phyloP scores from a whole-genome alignment of 78 protist species.

The Creolimax fragrantissima region DNA sequence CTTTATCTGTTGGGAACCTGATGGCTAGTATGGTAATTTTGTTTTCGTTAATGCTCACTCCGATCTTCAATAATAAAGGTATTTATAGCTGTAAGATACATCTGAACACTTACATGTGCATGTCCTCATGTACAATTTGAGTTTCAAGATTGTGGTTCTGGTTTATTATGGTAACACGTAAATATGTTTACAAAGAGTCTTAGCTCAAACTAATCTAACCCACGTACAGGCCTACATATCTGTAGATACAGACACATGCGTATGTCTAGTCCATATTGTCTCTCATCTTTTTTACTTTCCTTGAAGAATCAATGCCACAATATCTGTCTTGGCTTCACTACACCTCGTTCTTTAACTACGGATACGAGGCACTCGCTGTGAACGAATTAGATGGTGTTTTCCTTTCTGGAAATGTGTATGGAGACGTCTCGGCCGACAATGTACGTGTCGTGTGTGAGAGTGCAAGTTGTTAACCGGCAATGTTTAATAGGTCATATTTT shows the following conservation, averaged over 20 bases:
- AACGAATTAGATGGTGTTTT: neutral
- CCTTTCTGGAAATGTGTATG: neutral
- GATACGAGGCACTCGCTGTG: neutral
- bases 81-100: neutral
- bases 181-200: no score
- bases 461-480: no score
- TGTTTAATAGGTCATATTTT: no score
- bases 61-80: conserved; percentile 22
- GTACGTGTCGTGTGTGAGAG: no score
- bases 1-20: conserved; percentile 40
- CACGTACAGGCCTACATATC: neutral
- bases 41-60: conserved; percentile 24
- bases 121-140: neutral
- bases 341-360: conserved; percentile 4
- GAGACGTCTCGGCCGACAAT: neutral
- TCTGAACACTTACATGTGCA: neutral
- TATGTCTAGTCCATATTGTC: neutral
- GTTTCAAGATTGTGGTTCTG: no score
- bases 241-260: neutral
- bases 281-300: neutral
- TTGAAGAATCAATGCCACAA: neutral
- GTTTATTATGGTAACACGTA: no score
- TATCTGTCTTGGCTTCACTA: conserved; percentile 6
- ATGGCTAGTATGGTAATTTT: conserved; percentile 43
- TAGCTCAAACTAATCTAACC: no score